phyloP scores from a whole-genome alignment of 306 rosid species.

The Trichosanthes truncata region DNA sequence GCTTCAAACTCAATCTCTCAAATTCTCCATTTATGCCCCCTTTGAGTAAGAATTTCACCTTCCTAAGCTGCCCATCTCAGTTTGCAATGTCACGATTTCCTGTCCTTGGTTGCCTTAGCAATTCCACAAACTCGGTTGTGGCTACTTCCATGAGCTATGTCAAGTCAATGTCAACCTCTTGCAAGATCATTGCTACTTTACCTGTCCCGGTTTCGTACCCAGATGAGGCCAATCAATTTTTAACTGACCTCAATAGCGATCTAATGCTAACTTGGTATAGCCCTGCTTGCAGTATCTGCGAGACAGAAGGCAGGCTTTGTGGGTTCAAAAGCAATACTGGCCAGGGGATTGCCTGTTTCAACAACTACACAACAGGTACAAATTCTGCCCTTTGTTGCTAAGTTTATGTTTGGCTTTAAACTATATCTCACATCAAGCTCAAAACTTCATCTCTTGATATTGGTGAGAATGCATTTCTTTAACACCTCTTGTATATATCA shows the following conservation, averaged over 20 bases:
- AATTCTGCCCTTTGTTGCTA: not conserved
- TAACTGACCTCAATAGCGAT: constrained; percentile 25
- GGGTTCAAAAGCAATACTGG: constrained; percentile 32
- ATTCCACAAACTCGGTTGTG: constrained; percentile 43
- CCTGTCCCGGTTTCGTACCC: constrained; percentile 30
- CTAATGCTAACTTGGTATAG: constrained; percentile 37
- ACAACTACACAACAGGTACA: constrained; percentile 32
- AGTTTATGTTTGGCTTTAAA: not conserved
- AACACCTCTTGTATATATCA: not conserved
- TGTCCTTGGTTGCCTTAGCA: constrained; percentile 46
- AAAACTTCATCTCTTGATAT: not conserved
- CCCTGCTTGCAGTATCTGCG: constrained; percentile 51
- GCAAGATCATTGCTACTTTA: constrained; percentile 25
- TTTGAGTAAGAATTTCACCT: constrained; percentile 28
- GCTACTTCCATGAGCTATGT: constrained; percentile 32
- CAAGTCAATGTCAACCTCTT: constrained; percentile 22
- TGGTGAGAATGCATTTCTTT: not conserved
- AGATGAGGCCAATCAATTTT: constrained; percentile 10
- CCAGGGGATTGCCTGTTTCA: constrained; percentile 29
- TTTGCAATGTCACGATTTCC: constrained; percentile 25
- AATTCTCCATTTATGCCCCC: constrained; percentile 38
- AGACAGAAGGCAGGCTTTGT: constrained; percentile 33
- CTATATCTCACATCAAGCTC: not conserved
- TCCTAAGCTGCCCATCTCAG: constrained; percentile 45
- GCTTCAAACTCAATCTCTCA: constrained; percentile 28